Evolutionary conservation across 306 rosid genomes (phyloP), one percentile per base, ranked within the genome.

Genomic region (Adenanthera pavonina): DNA sequence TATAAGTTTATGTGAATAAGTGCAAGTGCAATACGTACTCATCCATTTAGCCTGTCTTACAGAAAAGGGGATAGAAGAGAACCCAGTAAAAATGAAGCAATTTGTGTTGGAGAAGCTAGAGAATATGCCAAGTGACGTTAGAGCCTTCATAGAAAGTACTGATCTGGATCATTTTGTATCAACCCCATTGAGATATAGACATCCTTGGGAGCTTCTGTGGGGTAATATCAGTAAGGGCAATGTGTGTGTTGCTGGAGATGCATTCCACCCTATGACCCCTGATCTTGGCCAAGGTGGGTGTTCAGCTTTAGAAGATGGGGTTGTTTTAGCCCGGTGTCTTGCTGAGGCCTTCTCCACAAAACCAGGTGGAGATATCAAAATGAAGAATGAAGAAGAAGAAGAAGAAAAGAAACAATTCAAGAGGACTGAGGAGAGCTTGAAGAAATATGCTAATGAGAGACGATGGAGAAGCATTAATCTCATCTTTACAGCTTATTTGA

Each of bases 211-310:
- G 64, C 78, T 92, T 0, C 6, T 94, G 10, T 85, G 78, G 54
- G 92, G 97, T 62, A 87, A 82, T 38, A 88, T 91, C 34, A 88
- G 85, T 51, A 92, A 92, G 86, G 90, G 86, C 49, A 89, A 87
- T 17, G 92, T 88, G 3, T 92, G 94, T 82, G 88, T 92, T 10
- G 93, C 80, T 0, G 94, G 97, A n/a, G 97, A 90, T 17, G 93
- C 92, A 1, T 75, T 93, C 56, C 97, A 93, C 61, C 90, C 97
- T 7, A 91, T 86, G 93, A 85, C 90, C 0, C 92, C 97, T 1
- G 94, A 91, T 57, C 48, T 91, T 16, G 94, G 93, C 7, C 97
- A 91, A 67, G 94, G 93, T 8, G 91, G 92, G 8, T 86, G 91
- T 64, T 20, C 82, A 81, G 91, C 94, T 0, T 75, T 93, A 43